Evolutionary conservation across 805 yeast species (phyloP), one percentile per base, ranked within the genome.

Genomic region (Blastobotrys parvus): DNA sequence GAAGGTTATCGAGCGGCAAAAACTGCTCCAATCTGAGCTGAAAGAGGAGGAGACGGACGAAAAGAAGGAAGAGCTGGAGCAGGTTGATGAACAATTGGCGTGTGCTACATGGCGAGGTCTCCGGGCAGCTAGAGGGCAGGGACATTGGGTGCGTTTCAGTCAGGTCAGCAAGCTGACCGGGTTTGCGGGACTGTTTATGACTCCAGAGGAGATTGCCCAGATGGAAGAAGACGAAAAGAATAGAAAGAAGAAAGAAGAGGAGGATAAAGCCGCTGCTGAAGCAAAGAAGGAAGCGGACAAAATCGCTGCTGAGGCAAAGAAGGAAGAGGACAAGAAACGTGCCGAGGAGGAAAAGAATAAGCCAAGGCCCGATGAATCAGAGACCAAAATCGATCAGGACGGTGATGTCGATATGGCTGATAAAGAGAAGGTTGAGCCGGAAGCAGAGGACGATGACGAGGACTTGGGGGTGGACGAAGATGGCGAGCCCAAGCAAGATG

Each of bases 31-130:
- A 13, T 34, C 21, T 5, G 32, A 46, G 38, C 38, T 39, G 34
- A 23, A 11, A 7, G 47, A 42, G 7, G 35, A 11, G 45, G 47
- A 27, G 29, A 21, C 42, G 16, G 61, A 58, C 32, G 59, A 57
- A 1, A 36, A 27, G 21, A 19, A 40, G 22, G 48, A 45, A 20
- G 33, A 35, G 18, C 11, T 13, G 34, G 27, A 19, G 22, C 30
- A 21, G 25, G n/a, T 36, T 6, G 34, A 32, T 25, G 38, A 31
- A 20, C 41, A 35, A 4, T 27, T 51, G 3, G 53, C 51, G 5
- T 45, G 64, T 2, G 43, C 50, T 16, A 60, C 59, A 18, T 72
- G 78, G 78, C 67, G 68, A 42, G 66, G 65, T 1, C 48, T 72
- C 34, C 62, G 77, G 42, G 54, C 64, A 3, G 60, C 71, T 3